These are phyloP conservation scores for Avena sativa DNA, from an alignment of 176 grass and related monocot species.

Conservation along the genomic window DNA sequence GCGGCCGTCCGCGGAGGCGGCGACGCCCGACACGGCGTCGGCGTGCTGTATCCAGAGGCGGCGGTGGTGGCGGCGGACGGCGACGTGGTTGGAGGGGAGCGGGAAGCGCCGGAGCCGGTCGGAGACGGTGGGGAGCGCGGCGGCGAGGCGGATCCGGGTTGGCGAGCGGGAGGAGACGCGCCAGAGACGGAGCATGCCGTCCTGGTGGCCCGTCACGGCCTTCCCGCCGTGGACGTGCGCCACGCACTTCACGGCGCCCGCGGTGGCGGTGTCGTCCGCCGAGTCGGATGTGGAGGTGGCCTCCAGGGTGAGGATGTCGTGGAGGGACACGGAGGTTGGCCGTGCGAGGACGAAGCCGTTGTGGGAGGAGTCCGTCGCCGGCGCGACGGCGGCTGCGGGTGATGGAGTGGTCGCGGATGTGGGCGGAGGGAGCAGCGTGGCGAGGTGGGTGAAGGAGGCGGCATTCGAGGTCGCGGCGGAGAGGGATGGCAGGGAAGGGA, in stretches of 20 bases:
- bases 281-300: constrained; percentile 43
- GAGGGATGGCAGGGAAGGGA: constrained; percentile 70
- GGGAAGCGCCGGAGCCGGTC: constrained; percentile 81
- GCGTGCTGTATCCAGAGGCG: constrained; percentile 84
- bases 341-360: constrained; percentile 44
- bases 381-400: background rate
- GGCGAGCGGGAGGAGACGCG: constrained; percentile 43
- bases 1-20: constrained; percentile 45
- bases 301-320: constrained; percentile 52
- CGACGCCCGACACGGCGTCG: constrained; percentile 68
- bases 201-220: constrained; percentile 76
- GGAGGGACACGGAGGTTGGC: constrained; percentile 41
- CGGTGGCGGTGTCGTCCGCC: background rate
- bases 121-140: constrained; percentile 68
- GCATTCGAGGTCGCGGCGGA: background rate
- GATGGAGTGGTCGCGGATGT: background rate
- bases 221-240: constrained; percentile 43
- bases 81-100: constrained; percentile 74
- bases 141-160: constrained; percentile 53
- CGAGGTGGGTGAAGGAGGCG: constrained; percentile 45
- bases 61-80: constrained; percentile 72
- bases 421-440: constrained; percentile 46
- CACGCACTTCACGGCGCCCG: constrained; percentile 73
- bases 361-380: background rate
- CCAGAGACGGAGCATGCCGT: constrained; percentile 77